Base-by-base conservation (phyloP, 768 basidiomycete genomes). In the Melanogaster broomeanus region DNA sequence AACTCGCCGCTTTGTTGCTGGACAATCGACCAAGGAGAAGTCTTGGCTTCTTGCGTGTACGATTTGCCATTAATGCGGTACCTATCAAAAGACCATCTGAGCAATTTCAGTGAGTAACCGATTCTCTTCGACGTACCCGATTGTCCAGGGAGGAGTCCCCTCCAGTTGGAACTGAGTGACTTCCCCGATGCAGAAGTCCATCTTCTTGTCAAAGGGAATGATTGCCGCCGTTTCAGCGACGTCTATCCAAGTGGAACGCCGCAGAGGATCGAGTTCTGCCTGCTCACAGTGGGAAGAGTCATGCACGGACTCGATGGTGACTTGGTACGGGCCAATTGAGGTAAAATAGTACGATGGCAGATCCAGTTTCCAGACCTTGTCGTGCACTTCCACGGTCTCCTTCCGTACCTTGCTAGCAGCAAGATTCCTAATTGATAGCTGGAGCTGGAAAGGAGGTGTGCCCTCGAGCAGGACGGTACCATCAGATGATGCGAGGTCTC, bases 161-260 rank as follows among this genome's bases (percentile, higher is more conserved):
- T 97, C 93, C 15, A 99, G 76, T 64, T 95, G 87, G 78, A 97
- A 98, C 56, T 92, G 92, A 9, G 90, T 78, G 25, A 84, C 77
- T 53, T 98, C 93, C 9, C 95, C 96, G 2, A 91, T 88, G 70
- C 97, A 99, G 54, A 89, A 85, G 62, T 98, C 87, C 58, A 77
- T 77, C 50, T 83, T 78, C 50, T 85, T 75, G 60, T 89, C 88
- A 58, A 93, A 82, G 6, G 96, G 88, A 41, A 93, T 79, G 48
- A 99, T 93, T 12, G 91, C 84, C 9, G 97, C 97, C 1, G 92
- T 92, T 70, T 99, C 97, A 3, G 93, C 91, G n/a, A 98, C 93
- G 59, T 98, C 93, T 12, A 94, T 81, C 87, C 87, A 89, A 34
- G 90, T 78, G 16, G 82, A 82, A 47, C 81, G 77, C 28, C 71